Evolutionary conservation across 805 yeast genomes (phyloP), one percentile per base, ranked within the genome.

Genomic region (Candida hispaniensis): DNA sequence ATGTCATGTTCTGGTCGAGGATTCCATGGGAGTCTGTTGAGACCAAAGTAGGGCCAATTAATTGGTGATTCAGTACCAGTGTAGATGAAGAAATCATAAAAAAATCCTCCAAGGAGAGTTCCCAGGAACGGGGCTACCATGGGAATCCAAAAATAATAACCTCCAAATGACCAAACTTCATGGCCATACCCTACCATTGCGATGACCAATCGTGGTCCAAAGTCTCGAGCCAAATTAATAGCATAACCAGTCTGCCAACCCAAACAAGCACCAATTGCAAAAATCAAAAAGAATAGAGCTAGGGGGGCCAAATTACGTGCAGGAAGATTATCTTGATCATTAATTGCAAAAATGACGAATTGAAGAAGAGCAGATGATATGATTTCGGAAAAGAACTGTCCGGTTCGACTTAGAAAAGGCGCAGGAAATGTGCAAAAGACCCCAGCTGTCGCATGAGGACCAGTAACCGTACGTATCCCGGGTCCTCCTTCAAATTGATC

Each of bases 181-280:
- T 50, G 48, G 24, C 66, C 62, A 42, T 66, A 66, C 18, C 75
- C 75, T 21, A 66, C 57, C 34, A 66, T 53, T 23, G 58, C 56
- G 12, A 70, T 51, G 20, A 70, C 71, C 24, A 69, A 47, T 45
- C 75, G 55, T 39, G 75, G 75, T 13, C 67, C 71, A 33, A 69
- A 56, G 51, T 69, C 75, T 54, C 75, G 64, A 18, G 73, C 73
- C 39, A 63, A 53, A 52, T 69, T 69, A 47, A 69, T 51, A 24
- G 73, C 74, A 45, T 65, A 66, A 12, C 72, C 73, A n/a, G 75
- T 69, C 47, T 65, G 66, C 49, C 57, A 65, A 29, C 72, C 69
- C 43, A 63, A 56, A 7, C 68, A 51, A n/a, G 67, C 56, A 47
- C 71, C 73, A 28, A 69, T 47, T 29, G 61, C 60, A 39, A 51